Base-by-base conservation (phyloP, 2,329 filamentous ascomycete species). In the Endocalyx cinctus region DNA sequence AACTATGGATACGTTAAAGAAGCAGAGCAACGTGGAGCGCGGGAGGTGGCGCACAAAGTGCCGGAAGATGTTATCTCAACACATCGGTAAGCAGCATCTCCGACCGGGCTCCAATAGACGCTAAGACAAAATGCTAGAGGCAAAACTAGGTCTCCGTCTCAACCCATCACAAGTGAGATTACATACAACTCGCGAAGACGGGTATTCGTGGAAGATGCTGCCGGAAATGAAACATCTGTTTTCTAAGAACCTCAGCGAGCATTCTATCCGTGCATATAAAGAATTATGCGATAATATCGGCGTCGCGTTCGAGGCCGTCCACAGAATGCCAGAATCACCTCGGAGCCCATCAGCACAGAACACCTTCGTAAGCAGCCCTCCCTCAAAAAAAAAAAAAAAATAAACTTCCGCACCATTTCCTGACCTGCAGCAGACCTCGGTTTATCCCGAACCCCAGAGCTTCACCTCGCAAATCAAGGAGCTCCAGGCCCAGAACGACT, bases 281-380 rank as follows among this genome's bases (percentile, higher is more conserved):
- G 19, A 38, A 15, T 22, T 41, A 22, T 41, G 32, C 19, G 17
- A 32, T 25, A 31, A 31, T 4, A 23, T 36, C 10, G 23, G 35
- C 26, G 17, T 34, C 10, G 22, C 31, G 8, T 38, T 38, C 28
- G 27, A 34, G n/a, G 35, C 26, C 6, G 35, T 37, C 15, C 30
- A 20, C 18, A 79, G 15, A 4, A 13, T 27, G 4, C 14, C 18
- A 12, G 16, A 27, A 8, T 27, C 16, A 25, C 22, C 14, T 11
- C 11, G 22, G 16, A 27, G 3, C 6, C 7, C 13, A 27, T n/a
- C n/a, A n/a, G n/a, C n/a, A n/a, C n/a, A n/a, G n/a, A n/a, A n/a
- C n/a, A n/a, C n/a, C n/a, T n/a, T n/a, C n/a, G n/a, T n/a, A n/a
- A n/a, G n/a, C n/a, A n/a, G n/a, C n/a, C n/a, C n/a, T n/a, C n/a